phyloP scores from a whole-genome alignment of 2,329 filamentous ascomycete species.

The Coniochaeta sp. region DNA sequence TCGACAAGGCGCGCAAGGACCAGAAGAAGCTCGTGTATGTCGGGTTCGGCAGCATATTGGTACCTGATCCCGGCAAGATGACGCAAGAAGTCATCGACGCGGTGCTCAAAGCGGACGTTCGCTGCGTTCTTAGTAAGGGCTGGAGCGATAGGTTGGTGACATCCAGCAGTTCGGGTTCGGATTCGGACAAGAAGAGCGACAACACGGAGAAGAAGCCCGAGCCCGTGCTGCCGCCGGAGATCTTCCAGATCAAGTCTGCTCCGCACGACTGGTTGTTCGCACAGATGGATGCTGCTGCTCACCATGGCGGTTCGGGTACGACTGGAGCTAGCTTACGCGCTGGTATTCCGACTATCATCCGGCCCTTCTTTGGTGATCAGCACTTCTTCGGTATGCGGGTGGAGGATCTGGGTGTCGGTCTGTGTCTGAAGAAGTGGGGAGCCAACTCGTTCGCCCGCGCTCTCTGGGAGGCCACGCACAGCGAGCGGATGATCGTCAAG shows the following conservation, averaged over 20 bases:
- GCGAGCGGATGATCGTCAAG: constrained; percentile 84
- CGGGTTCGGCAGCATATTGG: constrained; percentile 93
- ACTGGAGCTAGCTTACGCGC: constrained; percentile 89
- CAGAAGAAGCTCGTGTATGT: constrained; percentile 93
- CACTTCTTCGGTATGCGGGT: constrained; percentile 90
- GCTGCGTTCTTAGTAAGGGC: constrained; percentile 91
- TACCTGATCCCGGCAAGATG: constrained; percentile 80
- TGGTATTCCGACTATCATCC: constrained; percentile 87
- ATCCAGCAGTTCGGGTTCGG: constrained; percentile 18
- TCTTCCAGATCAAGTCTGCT: constrained; percentile 80
- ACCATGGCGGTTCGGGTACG: constrained; percentile 91
- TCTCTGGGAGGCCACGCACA: constrained; percentile 86
- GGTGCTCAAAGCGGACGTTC: constrained; percentile 82
- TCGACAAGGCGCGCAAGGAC: constrained; percentile 72
- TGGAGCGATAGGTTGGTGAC: constrained; percentile 72
- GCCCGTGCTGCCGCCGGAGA: constrained; percentile 68
- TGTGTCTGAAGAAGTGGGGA: constrained; percentile 83
- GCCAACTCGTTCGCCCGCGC: constrained; percentile 79
- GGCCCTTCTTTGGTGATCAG: constrained; percentile 96
- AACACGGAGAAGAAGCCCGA: constrained; percentile 50
- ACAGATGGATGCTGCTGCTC: constrained; percentile 88
- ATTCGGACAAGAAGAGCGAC: constrained; percentile 43
- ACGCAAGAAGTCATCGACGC: constrained; percentile 91
- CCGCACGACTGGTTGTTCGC: constrained; percentile 96
- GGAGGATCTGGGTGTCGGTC: constrained; percentile 87